These are phyloP conservation scores for Corrigiola litoralis DNA, from an alignment of 179 eudicot genomes.

Conservation along the genomic window DNA sequence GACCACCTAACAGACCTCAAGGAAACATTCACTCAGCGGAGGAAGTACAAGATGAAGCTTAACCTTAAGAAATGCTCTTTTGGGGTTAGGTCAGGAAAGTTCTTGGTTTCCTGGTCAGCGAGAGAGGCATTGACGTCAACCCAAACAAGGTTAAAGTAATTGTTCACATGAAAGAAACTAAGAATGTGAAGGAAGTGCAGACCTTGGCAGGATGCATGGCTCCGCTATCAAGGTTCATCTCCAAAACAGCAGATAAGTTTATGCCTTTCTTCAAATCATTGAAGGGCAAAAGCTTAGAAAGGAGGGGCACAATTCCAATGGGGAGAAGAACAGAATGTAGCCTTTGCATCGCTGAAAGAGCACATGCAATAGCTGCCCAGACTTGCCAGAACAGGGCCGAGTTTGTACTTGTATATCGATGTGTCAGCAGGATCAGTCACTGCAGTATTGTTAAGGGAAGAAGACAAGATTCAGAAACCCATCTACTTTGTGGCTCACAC, in stretches of 20 bases:
- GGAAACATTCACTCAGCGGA: not conserved
- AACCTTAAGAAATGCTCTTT: slow-evolving; percentile 1
- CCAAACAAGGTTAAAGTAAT: not conserved
- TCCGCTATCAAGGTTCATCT: not conserved
- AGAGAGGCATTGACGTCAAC: not conserved
- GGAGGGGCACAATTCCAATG: not conserved
- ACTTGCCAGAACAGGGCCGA: not conserved
- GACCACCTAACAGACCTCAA: not conserved
- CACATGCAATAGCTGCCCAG: not conserved
- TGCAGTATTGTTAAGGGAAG: too few relatives aligned
- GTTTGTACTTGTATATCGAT: not conserved
- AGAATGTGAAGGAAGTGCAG: not conserved
- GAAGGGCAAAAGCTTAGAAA: not conserved
- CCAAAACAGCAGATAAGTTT: not conserved
- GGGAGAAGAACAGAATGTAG: not conserved
- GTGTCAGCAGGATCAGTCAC: not conserved
- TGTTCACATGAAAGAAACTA: not conserved
- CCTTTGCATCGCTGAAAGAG: not conserved
- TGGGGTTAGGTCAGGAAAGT: not conserved
- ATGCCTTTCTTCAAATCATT: not conserved
- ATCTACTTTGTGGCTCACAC: too few relatives aligned
- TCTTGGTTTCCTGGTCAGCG: not conserved
- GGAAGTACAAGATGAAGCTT: not conserved
- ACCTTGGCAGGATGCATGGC: not conserved
- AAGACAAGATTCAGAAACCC: too few relatives aligned